Conservation (phyloP, 2,329 filamentous ascomycete genomes). For the Pseudogymnoascus sp. region DNA sequence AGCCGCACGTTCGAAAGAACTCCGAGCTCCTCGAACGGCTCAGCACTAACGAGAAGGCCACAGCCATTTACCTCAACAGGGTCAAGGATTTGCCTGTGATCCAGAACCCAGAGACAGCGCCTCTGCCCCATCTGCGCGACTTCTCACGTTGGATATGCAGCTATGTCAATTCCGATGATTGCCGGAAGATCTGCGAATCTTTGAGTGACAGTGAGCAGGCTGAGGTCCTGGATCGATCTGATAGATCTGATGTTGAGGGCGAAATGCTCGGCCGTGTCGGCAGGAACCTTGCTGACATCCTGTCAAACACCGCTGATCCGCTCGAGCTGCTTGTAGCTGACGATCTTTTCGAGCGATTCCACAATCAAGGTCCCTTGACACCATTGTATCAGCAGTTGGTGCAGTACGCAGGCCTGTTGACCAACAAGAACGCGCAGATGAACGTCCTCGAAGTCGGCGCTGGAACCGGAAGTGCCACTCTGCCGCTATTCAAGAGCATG, state of each 20-base stretch:
- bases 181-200: background rate
- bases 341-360: conserved; percentile 14
- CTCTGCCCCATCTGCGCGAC: background rate
- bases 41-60: background rate
- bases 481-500: conserved; percentile 13
- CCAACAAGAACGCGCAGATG: conserved; percentile 13
- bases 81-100: background rate
- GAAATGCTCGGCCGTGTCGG: conserved; percentile 28
- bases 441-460: conserved; percentile 18
- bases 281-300: conserved; percentile 11
- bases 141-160: background rate
- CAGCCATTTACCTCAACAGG: background rate
- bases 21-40: background rate
- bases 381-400: conserved; percentile 7
- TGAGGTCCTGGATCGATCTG: background rate
- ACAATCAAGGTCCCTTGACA: conserved; percentile 5
- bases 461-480: conserved; percentile 19
- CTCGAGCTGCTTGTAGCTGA: conserved; percentile 14
- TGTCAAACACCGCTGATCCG: conserved; percentile 12
- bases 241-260: conserved; percentile 16
- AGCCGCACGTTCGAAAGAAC: background rate
- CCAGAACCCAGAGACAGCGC: background rate
- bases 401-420: conserved; percentile 12
- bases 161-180: background rate
- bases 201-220: background rate